Evolutionary conservation across 2,329 filamentous ascomycete genomes (phyloP), one percentile per base, ranked within the genome.

Genomic region (Exophiala spinifera): DNA sequence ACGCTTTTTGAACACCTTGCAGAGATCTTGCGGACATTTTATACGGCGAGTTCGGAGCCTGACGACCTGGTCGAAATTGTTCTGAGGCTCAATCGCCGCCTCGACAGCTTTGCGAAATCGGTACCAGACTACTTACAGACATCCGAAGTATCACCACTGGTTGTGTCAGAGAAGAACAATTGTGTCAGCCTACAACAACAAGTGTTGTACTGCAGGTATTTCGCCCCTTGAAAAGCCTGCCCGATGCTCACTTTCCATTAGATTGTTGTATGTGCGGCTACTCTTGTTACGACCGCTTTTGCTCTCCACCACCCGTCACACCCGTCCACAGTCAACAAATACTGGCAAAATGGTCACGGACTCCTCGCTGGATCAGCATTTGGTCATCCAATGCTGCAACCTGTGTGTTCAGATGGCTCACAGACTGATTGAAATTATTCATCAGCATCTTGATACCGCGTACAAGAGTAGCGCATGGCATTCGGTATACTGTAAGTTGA

Each of bases 1-100:
- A 66, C 69, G 37, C 55, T 71, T 2, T 70, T 70, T 47, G 65
- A 69, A 31, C 69, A 70, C 8, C 51, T 71, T 51, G 67, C 69
- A 33, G 64, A 70, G 25, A 65, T 70, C 2, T 59, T 70, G 3
- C 49, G 67, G 21, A 31, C 31, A 17, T 45, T 46, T 21, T 51
- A 51, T 23, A 21, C 37, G 10, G 49, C 25, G 20, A 19, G 46
- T 33, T 13, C 19, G 2, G 25, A 34, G 17, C 31, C 37, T n/a
- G 39, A 43, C 14, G 49, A 51, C 8, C 44, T 51, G 31, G 37
- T 51, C 33, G 34, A 23, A 33, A 44, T 28, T 8, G 49, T 45
- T 25, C 33, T 51, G 17, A 31, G 34, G 19, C 20, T 45, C 23
- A 51, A 51, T 17, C 39, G 49, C 6, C 49, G 49, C 6, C 42